Base-by-base conservation (phyloP, 345 rosid species). In the Carallia brachiata region DNA sequence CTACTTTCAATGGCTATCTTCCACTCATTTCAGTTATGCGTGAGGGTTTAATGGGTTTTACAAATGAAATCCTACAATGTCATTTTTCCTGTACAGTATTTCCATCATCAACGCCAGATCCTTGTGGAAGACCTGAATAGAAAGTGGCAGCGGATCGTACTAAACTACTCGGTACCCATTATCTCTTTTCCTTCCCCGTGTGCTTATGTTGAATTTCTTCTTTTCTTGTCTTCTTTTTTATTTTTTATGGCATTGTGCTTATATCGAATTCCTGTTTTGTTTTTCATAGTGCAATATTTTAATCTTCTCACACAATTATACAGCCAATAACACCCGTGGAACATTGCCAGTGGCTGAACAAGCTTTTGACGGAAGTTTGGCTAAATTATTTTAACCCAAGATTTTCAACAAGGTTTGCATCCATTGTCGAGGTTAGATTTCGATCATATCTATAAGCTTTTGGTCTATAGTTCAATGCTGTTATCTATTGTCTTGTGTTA, bases 301-400 rank as follows among this genome's bases (percentile, higher is more conserved):
- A 7, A 50, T 75, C 44, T 27, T 16, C 64, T 68, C 39, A 12
- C 58, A 59, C 79, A 30, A 69, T 68, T 57, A 16, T 76, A 30
- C 88, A 95, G 99, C 86, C 96, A 60, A 68, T 66, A 69, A 91
- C 99, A 53, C 97, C 99, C 48, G 66, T 87, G 87, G 99, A 95
- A 75, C 97, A 89, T 70, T 90, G 97, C 57, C 95, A 91, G 81
- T 95, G 99, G 99, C 77, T 91, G 68, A 95, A 95, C 82, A 95
- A 90, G 79, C 81, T 95, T 61, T 75, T 92, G 62, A 73, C 84
- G 74, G 99, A 91, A 83, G 71, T 95, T 69, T 95, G 99, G 99
- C 81, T 79, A 30, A 77, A 78, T 83, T 81, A n/a, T 72, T 44
- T 95, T 68, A 86, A 78, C 78, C 90, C 88, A 75, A 90, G 86